Evolutionary conservation across 352 stramenopile genomes (phyloP).

Genomic region (Blastocystis sp.): DNA sequence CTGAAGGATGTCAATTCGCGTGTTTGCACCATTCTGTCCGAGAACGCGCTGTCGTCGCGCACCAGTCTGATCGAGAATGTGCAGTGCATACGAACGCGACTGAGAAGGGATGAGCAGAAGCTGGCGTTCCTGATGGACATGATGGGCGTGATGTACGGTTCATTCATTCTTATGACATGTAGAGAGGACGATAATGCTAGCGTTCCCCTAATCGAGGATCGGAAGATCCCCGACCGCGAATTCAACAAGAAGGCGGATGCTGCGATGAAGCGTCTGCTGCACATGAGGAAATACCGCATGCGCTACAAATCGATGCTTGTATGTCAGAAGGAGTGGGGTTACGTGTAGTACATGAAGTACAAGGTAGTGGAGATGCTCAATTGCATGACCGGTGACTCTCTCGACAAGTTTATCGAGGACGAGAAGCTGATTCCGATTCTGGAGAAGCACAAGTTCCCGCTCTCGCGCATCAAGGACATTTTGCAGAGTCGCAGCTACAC

Average conservation of each 20-base stretch:
- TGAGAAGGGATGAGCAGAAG: conserved; percentile 38
- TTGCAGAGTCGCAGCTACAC: conserved; percentile 37
- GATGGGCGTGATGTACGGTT: conserved; percentile 15
- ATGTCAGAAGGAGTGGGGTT: not conserved
- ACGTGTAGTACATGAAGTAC: conserved; percentile 55
- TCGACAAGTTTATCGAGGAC: conserved; percentile 52
- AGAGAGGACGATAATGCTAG: conserved; percentile 40
- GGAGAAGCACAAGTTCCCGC: conserved; percentile 27
- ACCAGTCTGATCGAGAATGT: conserved; percentile 45
- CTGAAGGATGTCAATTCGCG: conserved; percentile 34
- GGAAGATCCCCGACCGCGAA: conserved; percentile 1
- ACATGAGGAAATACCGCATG: conserved; percentile 41
- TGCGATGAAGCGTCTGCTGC: conserved; percentile 25
- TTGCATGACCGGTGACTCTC: not conserved
- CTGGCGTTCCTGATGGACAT: not conserved
- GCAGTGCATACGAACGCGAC: not conserved
- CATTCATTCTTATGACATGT: not conserved
- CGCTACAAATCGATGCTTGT: conserved; percentile 54
- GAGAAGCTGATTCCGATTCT: conserved; percentile 59
- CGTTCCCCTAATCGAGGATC: conserved; percentile 13
- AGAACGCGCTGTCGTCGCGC: conserved; percentile 25
- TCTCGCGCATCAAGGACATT: conserved; percentile 40
- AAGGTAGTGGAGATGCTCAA: conserved; percentile 72
- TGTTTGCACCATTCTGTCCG: not conserved
- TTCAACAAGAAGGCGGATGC: conserved; percentile 33